phyloP scores from a whole-genome alignment of 2,329 filamentous ascomycete species.

The Phyllachora maydis region DNA sequence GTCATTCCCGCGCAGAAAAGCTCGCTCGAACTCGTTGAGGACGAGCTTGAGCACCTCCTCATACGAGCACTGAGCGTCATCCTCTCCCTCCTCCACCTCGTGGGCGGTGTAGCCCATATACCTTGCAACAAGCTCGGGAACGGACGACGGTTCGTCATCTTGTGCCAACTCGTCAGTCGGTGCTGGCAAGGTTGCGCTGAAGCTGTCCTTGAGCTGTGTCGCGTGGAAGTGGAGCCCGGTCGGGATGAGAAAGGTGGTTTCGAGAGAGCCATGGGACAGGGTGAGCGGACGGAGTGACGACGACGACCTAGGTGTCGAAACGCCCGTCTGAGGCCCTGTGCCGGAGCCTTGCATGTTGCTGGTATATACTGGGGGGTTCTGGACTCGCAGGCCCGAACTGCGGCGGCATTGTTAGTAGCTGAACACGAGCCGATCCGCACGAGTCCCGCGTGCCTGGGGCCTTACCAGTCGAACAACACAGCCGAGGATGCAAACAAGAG shows the following conservation, averaged over 20 bases:
- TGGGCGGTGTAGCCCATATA: slow-evolving; percentile 81
- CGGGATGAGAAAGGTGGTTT: slow-evolving; percentile 88
- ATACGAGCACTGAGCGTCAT: slow-evolving; percentile 72
- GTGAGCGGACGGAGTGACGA: slow-evolving; percentile 82
- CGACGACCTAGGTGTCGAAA: slow-evolving; percentile 87
- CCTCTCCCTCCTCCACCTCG: slow-evolving; percentile 83
- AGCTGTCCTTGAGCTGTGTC: slow-evolving; percentile 80
- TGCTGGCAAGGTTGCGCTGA: slow-evolving; percentile 64
- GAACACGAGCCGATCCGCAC: too few species aligned
- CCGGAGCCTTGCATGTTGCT: slow-evolving; percentile 73
- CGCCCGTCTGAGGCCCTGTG: slow-evolving; percentile 80
- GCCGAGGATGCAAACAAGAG: too few species aligned
- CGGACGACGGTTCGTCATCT: slow-evolving; percentile 97
- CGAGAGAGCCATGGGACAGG: slow-evolving; percentile 81
- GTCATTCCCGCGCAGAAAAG: slow-evolving; percentile 87
- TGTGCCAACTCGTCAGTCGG: slow-evolving; percentile 94
- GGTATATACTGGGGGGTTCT: too few species aligned
- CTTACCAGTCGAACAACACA: slow-evolving; percentile 1
- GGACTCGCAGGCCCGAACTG: too few species aligned
- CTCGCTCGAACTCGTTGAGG: slow-evolving; percentile 89
- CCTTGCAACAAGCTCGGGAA: slow-evolving; percentile 75
- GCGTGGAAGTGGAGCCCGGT: slow-evolving; percentile 93
- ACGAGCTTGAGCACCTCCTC: slow-evolving; percentile 83
- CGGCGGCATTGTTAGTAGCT: too few species aligned
- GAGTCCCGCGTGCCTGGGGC: too few species aligned